phyloP scores from a whole-genome alignment of 2,329 filamentous ascomycete species.

The Trichoderma guizhouense region DNA sequence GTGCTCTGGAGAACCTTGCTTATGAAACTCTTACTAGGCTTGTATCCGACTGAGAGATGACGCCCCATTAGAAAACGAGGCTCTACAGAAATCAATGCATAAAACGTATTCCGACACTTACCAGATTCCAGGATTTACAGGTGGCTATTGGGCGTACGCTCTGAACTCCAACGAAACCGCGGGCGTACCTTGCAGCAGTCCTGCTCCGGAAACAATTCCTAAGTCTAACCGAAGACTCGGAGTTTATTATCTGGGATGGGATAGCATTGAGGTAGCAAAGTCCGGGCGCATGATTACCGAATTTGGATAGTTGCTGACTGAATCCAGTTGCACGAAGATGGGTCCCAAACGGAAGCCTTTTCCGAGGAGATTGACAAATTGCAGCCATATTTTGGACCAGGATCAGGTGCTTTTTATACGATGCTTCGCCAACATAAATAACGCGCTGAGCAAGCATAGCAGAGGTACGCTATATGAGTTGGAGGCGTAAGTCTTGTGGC shows the following conservation, averaged over 20 bases:
- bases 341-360: conserved; percentile 18
- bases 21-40: neutral
- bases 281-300: rapidly evolving
- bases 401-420: conserved; percentile 24
- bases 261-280: conserved; percentile 24
- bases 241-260: conserved; percentile 23
- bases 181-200: neutral
- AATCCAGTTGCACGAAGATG: conserved; percentile 22
- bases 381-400: conserved; percentile 18
- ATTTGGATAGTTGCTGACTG: neutral
- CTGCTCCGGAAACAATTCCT: neutral
- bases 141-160: conserved; percentile 23
- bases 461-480: neutral
- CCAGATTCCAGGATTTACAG: conserved; percentile 22
- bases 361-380: conserved; percentile 23
- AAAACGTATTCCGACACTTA: conserved; percentile 24
- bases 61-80: conserved; percentile 10
- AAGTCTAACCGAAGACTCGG: conserved; percentile 17
- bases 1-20: neutral
- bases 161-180: conserved; percentile 19
- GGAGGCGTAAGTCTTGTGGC: neutral
- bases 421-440: conserved; percentile 17
- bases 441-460: neutral
- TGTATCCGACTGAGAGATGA: conserved; percentile 20
- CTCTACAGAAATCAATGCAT: conserved; percentile 21